phyloP scores from a whole-genome alignment of 1,139 yeast genomes.

The Candida smagusa region DNA sequence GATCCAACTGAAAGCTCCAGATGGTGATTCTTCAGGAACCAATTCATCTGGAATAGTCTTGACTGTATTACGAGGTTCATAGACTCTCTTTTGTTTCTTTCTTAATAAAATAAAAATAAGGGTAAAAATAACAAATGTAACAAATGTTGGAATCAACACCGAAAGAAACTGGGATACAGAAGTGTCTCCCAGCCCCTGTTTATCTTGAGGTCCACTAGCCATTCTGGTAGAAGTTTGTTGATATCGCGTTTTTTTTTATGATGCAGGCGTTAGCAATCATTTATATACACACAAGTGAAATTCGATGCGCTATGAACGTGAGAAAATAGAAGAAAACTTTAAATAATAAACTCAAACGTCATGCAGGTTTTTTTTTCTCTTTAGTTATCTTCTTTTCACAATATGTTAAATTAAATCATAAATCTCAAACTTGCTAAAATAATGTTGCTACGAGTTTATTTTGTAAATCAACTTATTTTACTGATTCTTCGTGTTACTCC shows the following conservation, averaged over 20 bases:
- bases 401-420: too few species aligned
- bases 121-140: constrained; percentile 57
- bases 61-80: constrained; percentile 73
- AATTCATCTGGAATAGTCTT: constrained; percentile 37
- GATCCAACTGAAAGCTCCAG: constrained; percentile 57
- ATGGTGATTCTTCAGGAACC: constrained; percentile 54
- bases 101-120: constrained; percentile 60
- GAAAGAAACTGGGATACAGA: constrained; percentile 43
- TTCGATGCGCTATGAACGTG: constrained; percentile 6
- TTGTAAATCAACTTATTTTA: too few species aligned
- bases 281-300: constrained; percentile 1
- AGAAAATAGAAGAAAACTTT: constrained; percentile 1
- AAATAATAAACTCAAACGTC: background rate
- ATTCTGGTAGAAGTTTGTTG: background rate
- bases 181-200: constrained; percentile 9
- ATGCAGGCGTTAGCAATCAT: background rate
- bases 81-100: constrained; percentile 63
- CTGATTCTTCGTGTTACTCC: too few species aligned
- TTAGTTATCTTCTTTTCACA: background rate
- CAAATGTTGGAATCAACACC: constrained; percentile 34
- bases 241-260: background rate
- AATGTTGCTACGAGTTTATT: too few species aligned
- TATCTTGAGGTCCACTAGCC: constrained; percentile 1
- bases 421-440: too few species aligned
- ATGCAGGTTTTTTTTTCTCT: background rate